Evolutionary conservation across 495 filamentous ascomycete genomes (phyloP).

Genomic region (Hypoxylon cercidicola): DNA sequence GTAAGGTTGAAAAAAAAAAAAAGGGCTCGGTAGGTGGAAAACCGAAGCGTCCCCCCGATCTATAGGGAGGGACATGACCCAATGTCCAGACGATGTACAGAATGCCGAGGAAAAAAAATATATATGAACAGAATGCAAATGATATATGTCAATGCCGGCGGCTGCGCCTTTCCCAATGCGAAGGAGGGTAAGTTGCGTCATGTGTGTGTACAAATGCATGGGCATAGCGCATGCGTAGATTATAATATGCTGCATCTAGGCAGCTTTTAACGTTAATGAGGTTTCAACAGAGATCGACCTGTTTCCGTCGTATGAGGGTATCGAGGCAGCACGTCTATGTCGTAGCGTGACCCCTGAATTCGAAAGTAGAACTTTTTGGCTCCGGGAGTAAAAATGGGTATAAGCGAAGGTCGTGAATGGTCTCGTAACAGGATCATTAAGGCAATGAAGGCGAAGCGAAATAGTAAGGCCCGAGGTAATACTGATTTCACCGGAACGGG

Average conservation of each 20-base stretch:
- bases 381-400: slow-evolving; percentile 39
- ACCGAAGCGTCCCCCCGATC: slow-evolving; percentile 13
- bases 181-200: slow-evolving; percentile 22
- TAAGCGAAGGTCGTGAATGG: slow-evolving; percentile 41
- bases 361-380: slow-evolving; percentile 34
- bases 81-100: slow-evolving; percentile 40
- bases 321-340: slow-evolving; percentile 27
- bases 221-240: slow-evolving; percentile 19
- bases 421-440: slow-evolving; percentile 39
- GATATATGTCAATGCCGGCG: slow-evolving; percentile 35
- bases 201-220: slow-evolving; percentile 18
- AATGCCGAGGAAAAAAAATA: slow-evolving; percentile 26
- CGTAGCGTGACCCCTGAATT: slow-evolving; percentile 30
- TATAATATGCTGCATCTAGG: slow-evolving; percentile 21
- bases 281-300: slow-evolving; percentile 19
- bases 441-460: slow-evolving; percentile 14
- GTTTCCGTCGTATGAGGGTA: slow-evolving; percentile 7
- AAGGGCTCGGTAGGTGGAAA: slow-evolving; percentile 12
- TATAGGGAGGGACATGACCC: slow-evolving; percentile 24
- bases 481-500: slow-evolving; percentile 15
- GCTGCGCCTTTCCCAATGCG: slow-evolving; percentile 44
- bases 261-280: slow-evolving; percentile 24
- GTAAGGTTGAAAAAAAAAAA: slow-evolving; percentile 10
- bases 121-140: slow-evolving; percentile 35
- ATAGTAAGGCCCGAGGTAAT: slow-evolving; percentile 6